Evolutionary conservation across 768 basidiomycete species (phyloP), one percentile per base, ranked within the genome.

Genomic region (Cubamyces sp.): DNA sequence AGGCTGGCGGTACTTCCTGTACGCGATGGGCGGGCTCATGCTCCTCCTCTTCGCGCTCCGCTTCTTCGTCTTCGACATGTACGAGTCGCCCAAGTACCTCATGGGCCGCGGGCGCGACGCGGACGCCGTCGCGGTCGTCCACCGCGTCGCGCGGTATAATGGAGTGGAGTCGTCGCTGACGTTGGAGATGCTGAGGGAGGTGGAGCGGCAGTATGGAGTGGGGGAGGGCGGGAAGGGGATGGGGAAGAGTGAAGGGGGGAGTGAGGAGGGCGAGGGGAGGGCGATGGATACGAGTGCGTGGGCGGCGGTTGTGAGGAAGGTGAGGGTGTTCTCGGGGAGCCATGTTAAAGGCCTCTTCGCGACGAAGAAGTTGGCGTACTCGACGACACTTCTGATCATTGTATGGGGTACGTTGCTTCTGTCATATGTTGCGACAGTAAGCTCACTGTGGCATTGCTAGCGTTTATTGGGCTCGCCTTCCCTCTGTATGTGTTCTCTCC

Each of bases 1-100:
- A 73, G 90, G 90, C 26, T 92, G 90, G 90, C 79, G 90, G 16
- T 91, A 90, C 70, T 85, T 88, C 69, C 75, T 90, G 16, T 88
- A 81, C 70, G 75, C 83, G 9, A 85, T 91, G 82, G 89, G 90
- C 5, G 89, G 84, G 0, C 69, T 90, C 39, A 89, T 88, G 74
- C 75, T 91, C 61, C 6, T 86, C 34, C 76, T 90, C 43, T 90
- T 82, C 77, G 66, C 76, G 11, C 71, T 88, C 26, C 86, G 87
- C 19, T 87, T 88, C 76, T 84, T 87, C 74, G 66, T 84, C 42
- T 90, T 92, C 77, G 73, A 79, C 45, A 78, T 91, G 9, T 78
- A 85, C 59, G 89, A 92, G 71, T 86, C 84, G 61, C 90, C 90
- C 0, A 86, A 88, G 64, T 91, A 82, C 70, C 82, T 89, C 47